Base-by-base conservation (phyloP, 2,329 filamentous ascomycete species). In the Beauveria medogensis region DNA sequence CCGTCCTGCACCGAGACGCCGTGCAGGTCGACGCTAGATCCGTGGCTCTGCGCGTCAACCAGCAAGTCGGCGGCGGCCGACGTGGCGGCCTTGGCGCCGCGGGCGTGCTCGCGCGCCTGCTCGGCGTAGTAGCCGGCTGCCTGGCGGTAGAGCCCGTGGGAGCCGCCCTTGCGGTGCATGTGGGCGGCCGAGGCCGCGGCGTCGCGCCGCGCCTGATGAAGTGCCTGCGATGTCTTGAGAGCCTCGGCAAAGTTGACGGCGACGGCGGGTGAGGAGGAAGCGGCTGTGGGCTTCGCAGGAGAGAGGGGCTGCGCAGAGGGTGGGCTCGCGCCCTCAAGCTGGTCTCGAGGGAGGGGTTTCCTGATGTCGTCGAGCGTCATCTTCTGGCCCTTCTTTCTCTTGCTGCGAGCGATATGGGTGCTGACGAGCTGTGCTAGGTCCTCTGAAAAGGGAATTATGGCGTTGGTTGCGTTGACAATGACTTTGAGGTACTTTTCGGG, bases 1-100 rank as follows among this genome's bases (percentile, higher is more conserved):
- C 89, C 93, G 71, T 96, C 90, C 54, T 85, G 79, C 1, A 97
- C 92, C 50, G 81, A 86, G 5, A 96, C 85, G 6, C 91, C 91
- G 71, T 97, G 93, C 28, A 97, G 77, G 72, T 97, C 93, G 8
- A 95, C 78, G 22, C 80, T 76, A 1, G 74, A 78, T 1, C 71
- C 63, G 0, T 79, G 80, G 55, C 90, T 92, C 69, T 92, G 88
- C 10, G 75, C 70, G 12, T 86, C 80, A 1, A 93, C 92, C 3
- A 88, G 78, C 0, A 82, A 74, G 67, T 94, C 88, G 1, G 91
- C 90, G 1, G 86, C 86, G 0, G 78, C 78, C n/a, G 85, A 85
- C 20, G 78, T 78, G n/a, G 85, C 81, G 20, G 77, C 76, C 63
- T 82, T 81, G 2, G 86, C 82, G 48, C 78, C 77, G 14, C 78